Base-by-base conservation (phyloP, 106 monocot species). In the Narthecium ossifragum region DNA sequence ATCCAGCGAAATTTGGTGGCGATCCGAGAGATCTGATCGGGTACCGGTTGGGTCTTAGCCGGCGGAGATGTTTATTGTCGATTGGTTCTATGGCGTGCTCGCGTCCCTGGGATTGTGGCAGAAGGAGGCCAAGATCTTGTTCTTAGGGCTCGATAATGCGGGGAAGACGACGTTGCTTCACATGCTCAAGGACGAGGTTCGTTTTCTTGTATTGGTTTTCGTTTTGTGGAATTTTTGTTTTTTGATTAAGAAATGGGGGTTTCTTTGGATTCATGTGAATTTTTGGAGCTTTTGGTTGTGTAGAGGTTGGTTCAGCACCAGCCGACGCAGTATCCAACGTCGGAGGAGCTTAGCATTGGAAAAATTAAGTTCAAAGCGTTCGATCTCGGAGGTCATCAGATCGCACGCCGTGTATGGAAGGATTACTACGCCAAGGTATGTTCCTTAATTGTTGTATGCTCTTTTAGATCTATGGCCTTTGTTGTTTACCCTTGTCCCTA, bases 341-440 rank as follows among this genome's bases (percentile, higher is more conserved):
- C 85, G 39, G 79, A 85, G 64, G 88, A 88, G 51, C 63, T 85
- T 64, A 79, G 78, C 70, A 79, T 85, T 18, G 82, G 85, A 46
- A 79, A 76, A 41, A 85, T 90, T 31, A 82, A 73, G 72, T 90
- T 89, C 75, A 89, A 89, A 67, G 89, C 80, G 1, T 89, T 89
- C 41, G 82, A 82, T 74, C 67, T 79, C 46, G 85, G 86, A 31
- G 90, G 90, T 0, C 90, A 91, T 67, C 90, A 82, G 74, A 85
- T 91, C 13, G 90, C 90, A 23, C 78, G 90, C 4, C 72, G 90
- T 6, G 85, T 90, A 18, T 90, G 90, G 81, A 90, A 82, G 66
- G 90, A 81, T 61, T 85, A 85, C 70, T 85, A 82, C 51, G 89
- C 89, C 13, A 78, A 88, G 88, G 88, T 88, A 15, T 60, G 22